phyloP scores from a whole-genome alignment of 1,284 basidiomycete genomes.

The Acaromyces ingoldii region DNA sequence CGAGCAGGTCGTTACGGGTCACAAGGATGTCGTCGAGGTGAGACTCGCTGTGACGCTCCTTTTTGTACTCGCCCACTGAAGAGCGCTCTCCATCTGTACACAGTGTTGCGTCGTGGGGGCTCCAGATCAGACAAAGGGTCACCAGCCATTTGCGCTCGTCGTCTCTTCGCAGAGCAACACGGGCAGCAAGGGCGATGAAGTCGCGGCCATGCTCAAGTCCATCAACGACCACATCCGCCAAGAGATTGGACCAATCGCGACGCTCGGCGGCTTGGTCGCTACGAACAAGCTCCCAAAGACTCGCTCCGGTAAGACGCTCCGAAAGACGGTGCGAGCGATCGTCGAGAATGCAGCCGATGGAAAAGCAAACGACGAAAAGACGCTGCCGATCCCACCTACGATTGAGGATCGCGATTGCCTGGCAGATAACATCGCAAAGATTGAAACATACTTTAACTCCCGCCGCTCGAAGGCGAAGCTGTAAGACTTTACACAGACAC shows the following conservation, averaged over 20 bases:
- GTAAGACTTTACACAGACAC: neutral
- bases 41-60: too few relatives aligned
- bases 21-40: constrained; percentile 26
- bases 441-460: neutral
- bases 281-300: constrained; percentile 44
- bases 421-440: constrained; percentile 4
- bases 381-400: constrained; percentile 3
- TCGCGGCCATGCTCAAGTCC: constrained; percentile 27
- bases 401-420: constrained; percentile 5
- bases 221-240: constrained; percentile 39
- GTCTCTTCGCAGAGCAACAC: constrained; percentile 25
- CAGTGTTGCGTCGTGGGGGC: constrained; percentile 47
- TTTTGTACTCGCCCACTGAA: too few relatives aligned
- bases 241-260: constrained; percentile 44
- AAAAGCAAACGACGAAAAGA: constrained; percentile 12
- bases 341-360: constrained; percentile 37
- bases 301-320: constrained; percentile 39
- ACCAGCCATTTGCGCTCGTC: constrained; percentile 45
- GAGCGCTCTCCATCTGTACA: neutral
- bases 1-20: constrained; percentile 35
- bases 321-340: constrained; percentile 26
- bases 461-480: neutral
- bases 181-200: constrained; percentile 15
- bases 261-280: constrained; percentile 4
- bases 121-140: constrained; percentile 45